Evolutionary conservation across 495 filamentous ascomycete species (phyloP).

Genomic region (Annulohypoxylon moriforme): DNA sequence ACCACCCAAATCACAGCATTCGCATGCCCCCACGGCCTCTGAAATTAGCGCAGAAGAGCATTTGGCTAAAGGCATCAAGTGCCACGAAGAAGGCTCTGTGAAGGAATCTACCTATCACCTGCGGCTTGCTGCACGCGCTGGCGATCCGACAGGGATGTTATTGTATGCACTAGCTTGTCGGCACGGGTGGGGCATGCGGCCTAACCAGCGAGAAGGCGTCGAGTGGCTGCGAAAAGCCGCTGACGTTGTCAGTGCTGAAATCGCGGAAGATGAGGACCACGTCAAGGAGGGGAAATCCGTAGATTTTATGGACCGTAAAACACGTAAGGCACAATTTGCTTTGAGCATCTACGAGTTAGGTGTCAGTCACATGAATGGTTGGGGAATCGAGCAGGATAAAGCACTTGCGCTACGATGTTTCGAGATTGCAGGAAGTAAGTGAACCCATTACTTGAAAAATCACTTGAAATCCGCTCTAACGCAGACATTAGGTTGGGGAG

Average conservation of each 20-base stretch:
- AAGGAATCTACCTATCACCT: constrained; percentile 96
- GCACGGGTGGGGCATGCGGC: constrained; percentile 98
- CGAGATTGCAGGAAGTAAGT: constrained; percentile 89
- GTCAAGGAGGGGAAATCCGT: constrained; percentile 70
- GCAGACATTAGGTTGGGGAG: constrained; percentile 78
- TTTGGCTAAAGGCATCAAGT: constrained; percentile 84
- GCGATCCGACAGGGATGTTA: constrained; percentile 92
- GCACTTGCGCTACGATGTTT: constrained; percentile 88
- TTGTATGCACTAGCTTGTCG: constrained; percentile 94
- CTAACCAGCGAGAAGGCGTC: constrained; percentile 88
- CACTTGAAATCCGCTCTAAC: constrained; percentile 34
- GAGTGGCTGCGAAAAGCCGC: constrained; percentile 91
- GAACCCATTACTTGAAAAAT: neutral
- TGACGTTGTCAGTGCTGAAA: constrained; percentile 82
- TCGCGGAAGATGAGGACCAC: constrained; percentile 79
- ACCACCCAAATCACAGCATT: constrained; percentile 65
- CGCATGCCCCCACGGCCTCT: constrained; percentile 58
- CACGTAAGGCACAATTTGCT: constrained; percentile 89
- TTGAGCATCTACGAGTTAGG: constrained; percentile 95
- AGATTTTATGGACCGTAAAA: constrained; percentile 76
- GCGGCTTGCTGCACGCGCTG: constrained; percentile 84
- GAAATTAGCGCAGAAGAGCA: constrained; percentile 85
- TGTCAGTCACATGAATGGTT: constrained; percentile 97
- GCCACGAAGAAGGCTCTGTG: constrained; percentile 85
- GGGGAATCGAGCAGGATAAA: constrained; percentile 96